phyloP scores from a whole-genome alignment of 1,139 yeast genomes.

The Kazachstania sp. region DNA sequence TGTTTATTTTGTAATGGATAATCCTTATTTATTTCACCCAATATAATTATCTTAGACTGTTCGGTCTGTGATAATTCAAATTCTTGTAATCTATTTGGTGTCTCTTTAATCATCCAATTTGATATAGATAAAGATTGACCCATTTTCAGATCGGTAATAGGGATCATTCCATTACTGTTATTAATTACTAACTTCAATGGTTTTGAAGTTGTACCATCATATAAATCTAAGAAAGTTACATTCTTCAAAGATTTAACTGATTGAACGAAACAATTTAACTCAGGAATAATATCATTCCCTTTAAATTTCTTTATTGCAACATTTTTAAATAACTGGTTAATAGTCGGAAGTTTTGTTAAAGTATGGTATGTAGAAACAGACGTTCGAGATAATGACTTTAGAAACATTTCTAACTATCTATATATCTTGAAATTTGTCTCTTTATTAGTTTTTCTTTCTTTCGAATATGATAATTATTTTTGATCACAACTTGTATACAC shows the following conservation, averaged over 20 bases:
- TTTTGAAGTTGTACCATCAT: conserved; percentile 61
- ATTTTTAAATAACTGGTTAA: conserved; percentile 4
- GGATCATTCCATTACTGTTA: conserved; percentile 21
- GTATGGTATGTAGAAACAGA: not conserved
- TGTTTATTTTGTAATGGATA: conserved; percentile 82
- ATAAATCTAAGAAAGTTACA: conserved; percentile 67
- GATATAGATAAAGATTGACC: conserved; percentile 37
- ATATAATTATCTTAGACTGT: conserved; percentile 28
- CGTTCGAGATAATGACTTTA: not conserved
- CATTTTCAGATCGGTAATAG: conserved; percentile 28
- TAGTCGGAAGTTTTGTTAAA: conserved; percentile 1
- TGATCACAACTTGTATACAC: not conserved
- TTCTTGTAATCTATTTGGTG: conserved; percentile 34
- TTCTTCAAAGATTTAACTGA: conserved; percentile 65
- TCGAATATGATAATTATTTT: not conserved
- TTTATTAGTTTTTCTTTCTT: not conserved
- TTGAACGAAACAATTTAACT: conserved; percentile 59
- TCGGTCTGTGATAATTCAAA: conserved; percentile 34
- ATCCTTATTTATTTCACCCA: conserved; percentile 43
- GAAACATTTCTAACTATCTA: not conserved
- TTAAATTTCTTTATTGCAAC: not conserved
- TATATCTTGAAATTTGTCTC: too few relatives aligned
- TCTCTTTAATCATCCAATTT: conserved; percentile 21
- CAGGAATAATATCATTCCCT: conserved; percentile 5
- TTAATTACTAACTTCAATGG: conserved; percentile 52